Base-by-base conservation (phyloP, 768 basidiomycete species). In the Guyanaporus albipodus region DNA sequence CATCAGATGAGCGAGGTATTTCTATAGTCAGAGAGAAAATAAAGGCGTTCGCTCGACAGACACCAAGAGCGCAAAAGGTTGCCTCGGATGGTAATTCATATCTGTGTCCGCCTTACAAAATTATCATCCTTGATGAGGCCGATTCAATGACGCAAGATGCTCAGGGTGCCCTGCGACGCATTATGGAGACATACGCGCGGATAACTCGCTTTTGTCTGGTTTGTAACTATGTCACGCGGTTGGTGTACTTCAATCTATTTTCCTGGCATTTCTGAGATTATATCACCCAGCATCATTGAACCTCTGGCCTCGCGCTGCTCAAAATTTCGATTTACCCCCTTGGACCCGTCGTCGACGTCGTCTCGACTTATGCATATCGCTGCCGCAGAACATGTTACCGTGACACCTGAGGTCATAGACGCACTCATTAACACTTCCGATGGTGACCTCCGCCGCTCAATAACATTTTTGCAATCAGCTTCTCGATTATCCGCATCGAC, bases 61-160 rank as follows among this genome's bases (percentile, higher is more conserved):
- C 90, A 19, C 90, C 90, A 28, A 80, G 87, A 49, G 88, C 87
- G n/a, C 81, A 87, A 62, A 66, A 77, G 12, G 67, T 73, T 9
- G 72, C 84, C n/a, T 85, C 85, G 0, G 86, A 90, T 53, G 83
- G 83, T 19, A 87, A 87, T 60, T 77, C 73, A 34, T 98, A 97
- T 62, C 95, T 94, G 35, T 95, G 90, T 64, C 96, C 96, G 12
- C 96, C 96, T 0, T 99, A 91, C 75, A 99, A 99, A 66, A 95
- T 99, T 54, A 87, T 99, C 62, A 98, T 99, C 52, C 80, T 99
- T 21, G 96, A 99, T 59, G 96, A 99, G 69, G 96, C 96, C 18
- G 96, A 99, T 66, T 95, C 92, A 6, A 99, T 99, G 96, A 99
- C 96, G 6, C 95, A 98, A 70, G 96, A 99, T 62, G 96, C 96